Percentiles rank a stretch among this genome's conserved stretches.
Conservation (phyloP, 257 asterid species). For the Solanum appendiculatum region DNA sequence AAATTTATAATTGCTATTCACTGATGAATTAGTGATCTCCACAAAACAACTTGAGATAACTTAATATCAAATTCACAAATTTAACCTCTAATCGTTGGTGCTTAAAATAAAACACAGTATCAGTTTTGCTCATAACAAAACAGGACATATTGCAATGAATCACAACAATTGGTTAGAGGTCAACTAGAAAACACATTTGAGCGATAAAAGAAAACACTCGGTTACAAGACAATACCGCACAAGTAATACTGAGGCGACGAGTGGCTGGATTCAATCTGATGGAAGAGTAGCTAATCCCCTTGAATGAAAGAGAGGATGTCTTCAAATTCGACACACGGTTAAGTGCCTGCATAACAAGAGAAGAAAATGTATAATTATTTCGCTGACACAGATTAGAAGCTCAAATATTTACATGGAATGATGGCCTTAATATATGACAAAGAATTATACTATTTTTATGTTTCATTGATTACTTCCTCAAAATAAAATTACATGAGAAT, state of each 20-base stretch:
- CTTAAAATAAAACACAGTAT: not conserved
- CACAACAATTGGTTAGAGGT: not conserved
- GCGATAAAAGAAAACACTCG: not conserved
- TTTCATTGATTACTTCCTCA: not conserved
- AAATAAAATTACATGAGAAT: not conserved
- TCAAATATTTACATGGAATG: not conserved
- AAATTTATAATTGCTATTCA: not conserved
- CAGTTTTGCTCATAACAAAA: not conserved
- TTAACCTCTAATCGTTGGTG: not conserved
- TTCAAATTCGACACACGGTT: constrained; percentile 4
- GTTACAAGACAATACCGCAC: constrained; percentile 30
- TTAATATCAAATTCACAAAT: not conserved
- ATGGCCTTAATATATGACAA: not conserved
- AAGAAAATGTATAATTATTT: not conserved
- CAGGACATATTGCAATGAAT: not conserved
- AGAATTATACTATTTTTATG: not conserved
- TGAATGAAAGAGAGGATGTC: constrained; percentile 19
- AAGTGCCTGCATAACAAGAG: not conserved
- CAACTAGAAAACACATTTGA: not conserved
- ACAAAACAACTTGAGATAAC: not conserved
- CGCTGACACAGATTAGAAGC: not conserved
- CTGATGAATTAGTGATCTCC: not conserved
- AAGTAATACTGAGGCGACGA: constrained; percentile 48
- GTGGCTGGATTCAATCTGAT: constrained; percentile 25
- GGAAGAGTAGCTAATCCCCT: constrained; percentile 27